These are phyloP conservation scores for Paxillus rubicundulus DNA, from an alignment of 768 basidiomycete genomes.

Conservation along the genomic window DNA sequence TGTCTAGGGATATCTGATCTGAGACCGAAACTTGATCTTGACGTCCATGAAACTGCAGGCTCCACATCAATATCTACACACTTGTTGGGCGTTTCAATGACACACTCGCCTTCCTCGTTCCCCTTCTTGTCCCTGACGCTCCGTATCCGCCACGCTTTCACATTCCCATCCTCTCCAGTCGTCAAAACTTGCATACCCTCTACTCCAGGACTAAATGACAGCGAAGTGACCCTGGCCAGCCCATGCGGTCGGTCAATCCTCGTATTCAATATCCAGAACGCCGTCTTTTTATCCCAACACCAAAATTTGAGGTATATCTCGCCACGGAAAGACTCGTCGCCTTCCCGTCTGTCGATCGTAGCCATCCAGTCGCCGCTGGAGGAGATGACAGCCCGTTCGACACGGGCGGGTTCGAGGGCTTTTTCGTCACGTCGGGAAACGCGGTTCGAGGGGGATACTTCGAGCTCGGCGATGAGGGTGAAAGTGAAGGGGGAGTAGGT, in stretches of 20 bases:
- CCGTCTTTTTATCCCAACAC: slow-evolving; percentile 70
- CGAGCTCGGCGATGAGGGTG: slow-evolving; percentile 78
- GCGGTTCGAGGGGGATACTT: slow-evolving; percentile 91
- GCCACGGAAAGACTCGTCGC: slow-evolving; percentile 58
- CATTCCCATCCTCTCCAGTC: slow-evolving; percentile 67
- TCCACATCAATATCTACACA: background rate
- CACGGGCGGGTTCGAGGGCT: slow-evolving; percentile 67
- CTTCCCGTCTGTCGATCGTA: slow-evolving; percentile 75
- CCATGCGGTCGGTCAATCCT: slow-evolving; percentile 89
- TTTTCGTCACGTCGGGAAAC: slow-evolving; percentile 81
- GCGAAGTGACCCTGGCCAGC: slow-evolving; percentile 51
- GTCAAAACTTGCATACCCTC: slow-evolving; percentile 57
- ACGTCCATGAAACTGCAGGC: slow-evolving; percentile 62
- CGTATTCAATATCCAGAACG: slow-evolving; percentile 77
- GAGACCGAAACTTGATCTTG: slow-evolving; percentile 68
- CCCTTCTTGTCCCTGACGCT: slow-evolving; percentile 44
- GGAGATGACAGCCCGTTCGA: slow-evolving; percentile 68
- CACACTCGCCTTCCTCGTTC: slow-evolving; percentile 48
- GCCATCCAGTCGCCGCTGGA: slow-evolving; percentile 86
- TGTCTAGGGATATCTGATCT: slow-evolving; percentile 65
- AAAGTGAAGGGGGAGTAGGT: slow-evolving; percentile 75
- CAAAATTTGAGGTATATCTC: slow-evolving; percentile 89
- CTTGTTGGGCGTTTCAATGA: background rate
- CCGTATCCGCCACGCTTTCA: slow-evolving; percentile 80
- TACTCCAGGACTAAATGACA: slow-evolving; percentile 63